Evolutionary conservation across 768 basidiomycete genomes (phyloP).

Genomic region (Pholiota microspora): DNA sequence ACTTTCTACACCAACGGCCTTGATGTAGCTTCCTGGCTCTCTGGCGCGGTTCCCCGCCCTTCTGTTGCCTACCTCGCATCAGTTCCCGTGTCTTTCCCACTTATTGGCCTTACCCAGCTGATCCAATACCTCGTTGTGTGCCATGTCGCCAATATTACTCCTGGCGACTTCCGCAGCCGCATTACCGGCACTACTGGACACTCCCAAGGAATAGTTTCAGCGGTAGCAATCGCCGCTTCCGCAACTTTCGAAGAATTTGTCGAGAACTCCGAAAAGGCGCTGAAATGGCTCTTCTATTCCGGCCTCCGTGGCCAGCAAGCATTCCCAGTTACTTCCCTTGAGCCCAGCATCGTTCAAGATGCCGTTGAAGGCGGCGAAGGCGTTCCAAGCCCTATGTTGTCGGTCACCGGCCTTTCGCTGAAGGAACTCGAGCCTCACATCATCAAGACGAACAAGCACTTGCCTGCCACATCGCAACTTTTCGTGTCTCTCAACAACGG

Average conservation of each 20-base stretch:
- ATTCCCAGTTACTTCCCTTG: slow-evolving; percentile 89
- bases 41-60: slow-evolving; percentile 67
- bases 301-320: slow-evolving; percentile 91
- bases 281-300: slow-evolving; percentile 91
- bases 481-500: slow-evolving; percentile 92
- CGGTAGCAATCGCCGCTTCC: slow-evolving; percentile 85
- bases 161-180: slow-evolving; percentile 73
- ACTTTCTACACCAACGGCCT: slow-evolving; percentile 80
- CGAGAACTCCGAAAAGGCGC: slow-evolving; percentile 75
- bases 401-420: slow-evolving; percentile 77
- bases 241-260: slow-evolving; percentile 71
- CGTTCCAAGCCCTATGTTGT: slow-evolving; percentile 89
- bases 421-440: slow-evolving; percentile 81
- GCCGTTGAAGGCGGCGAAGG: slow-evolving; percentile 93
- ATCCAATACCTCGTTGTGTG: slow-evolving; percentile 86
- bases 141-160: slow-evolving; percentile 70
- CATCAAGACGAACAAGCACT: slow-evolving; percentile 82
- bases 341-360: slow-evolving; percentile 85
- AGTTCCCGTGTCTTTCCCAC: slow-evolving; percentile 89
- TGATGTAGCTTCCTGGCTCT: slow-evolving; percentile 82
- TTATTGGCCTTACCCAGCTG: slow-evolving; percentile 96
- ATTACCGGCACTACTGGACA: slow-evolving; percentile 93
- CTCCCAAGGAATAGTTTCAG: slow-evolving; percentile 95
- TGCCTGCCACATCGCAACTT: slow-evolving; percentile 76
- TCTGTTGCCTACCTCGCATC: slow-evolving; percentile 86